A percentile compares a stretch with the other conserved stretches of the same genome.
Evolutionary conservation across 2,329 filamentous ascomycete genomes (phyloP).

Genomic region (Alternaria sp.): DNA sequence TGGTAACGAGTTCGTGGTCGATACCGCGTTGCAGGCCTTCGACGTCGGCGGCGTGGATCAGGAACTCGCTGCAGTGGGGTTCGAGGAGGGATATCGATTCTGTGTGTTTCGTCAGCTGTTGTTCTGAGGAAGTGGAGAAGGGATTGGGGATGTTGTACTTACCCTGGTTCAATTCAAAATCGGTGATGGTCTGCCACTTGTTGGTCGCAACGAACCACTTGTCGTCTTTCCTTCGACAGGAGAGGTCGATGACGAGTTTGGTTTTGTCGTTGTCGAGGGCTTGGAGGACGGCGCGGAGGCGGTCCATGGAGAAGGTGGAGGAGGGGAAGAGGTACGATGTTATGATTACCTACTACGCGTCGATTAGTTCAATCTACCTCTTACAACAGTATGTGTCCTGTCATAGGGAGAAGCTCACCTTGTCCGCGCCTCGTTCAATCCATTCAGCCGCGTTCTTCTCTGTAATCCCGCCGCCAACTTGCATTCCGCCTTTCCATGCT

Average conservation of each 20-base stretch:
- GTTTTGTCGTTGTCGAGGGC: conserved; percentile 75
- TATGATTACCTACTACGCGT: conserved; percentile 80
- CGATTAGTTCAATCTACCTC: background rate
- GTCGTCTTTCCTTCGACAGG: conserved; percentile 77
- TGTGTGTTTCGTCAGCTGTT: conserved; percentile 43
- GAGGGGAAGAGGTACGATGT: conserved; percentile 93
- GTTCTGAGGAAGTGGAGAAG: background rate
- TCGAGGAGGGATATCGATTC: conserved; percentile 82
- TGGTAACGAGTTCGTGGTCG: conserved; percentile 80
- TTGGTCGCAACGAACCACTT: conserved; percentile 98
- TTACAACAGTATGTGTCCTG: background rate
- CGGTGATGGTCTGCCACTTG: conserved; percentile 97
- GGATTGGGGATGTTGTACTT: conserved; percentile 28
- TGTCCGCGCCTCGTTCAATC: conserved; percentile 87
- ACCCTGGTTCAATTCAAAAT: conserved; percentile 93
- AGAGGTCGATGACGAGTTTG: conserved; percentile 93
- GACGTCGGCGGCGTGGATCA: conserved; percentile 96
- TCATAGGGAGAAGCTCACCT: conserved; percentile 63
- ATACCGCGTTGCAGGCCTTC: conserved; percentile 92
- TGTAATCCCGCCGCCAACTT: conserved; percentile 93
- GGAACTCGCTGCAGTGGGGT: conserved; percentile 93
- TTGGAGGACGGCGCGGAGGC: conserved; percentile 75
- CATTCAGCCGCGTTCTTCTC: conserved; percentile 83
- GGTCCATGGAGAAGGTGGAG: conserved; percentile 77
- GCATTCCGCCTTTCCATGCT: conserved; percentile 80